These are phyloP conservation scores for Garcia nutans DNA, from an alignment of 345 rosid genomes.

Conservation along the genomic window DNA sequence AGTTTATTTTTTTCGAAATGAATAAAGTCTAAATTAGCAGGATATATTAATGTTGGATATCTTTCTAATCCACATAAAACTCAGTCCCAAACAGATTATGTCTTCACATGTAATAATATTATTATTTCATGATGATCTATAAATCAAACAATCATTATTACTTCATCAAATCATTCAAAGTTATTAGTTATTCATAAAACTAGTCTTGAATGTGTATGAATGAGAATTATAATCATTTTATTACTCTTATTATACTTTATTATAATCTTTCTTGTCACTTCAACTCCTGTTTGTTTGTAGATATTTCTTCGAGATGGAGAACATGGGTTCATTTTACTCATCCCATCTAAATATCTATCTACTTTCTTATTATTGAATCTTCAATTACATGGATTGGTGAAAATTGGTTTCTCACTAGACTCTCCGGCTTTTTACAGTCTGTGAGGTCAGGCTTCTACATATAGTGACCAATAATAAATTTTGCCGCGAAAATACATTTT, in stretches of 20 bases:
- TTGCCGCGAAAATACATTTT: neutral
- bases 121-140: no score
- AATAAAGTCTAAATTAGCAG: no score
- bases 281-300: neutral
- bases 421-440: slow-evolving; percentile 64
- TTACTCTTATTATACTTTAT: neutral
- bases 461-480: neutral
- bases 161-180: no score
- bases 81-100: no score
- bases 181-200: no score
- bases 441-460: slow-evolving; percentile 49
- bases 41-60: no score
- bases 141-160: no score
- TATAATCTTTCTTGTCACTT: neutral
- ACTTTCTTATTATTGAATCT: slow-evolving; percentile 12
- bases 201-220: no score
- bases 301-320: neutral
- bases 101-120: no score
- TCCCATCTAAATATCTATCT: neutral
- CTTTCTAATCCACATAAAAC: no score
- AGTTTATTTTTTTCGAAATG: no score
- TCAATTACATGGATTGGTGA: slow-evolving; percentile 53
- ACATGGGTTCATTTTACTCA: neutral
- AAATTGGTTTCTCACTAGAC: slow-evolving; percentile 62
- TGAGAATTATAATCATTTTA: no score